Percentiles rank a stretch among this genome's conserved stretches.
Evolutionary conservation across 768 basidiomycete genomes (phyloP).

Genomic region (Mycena vitilis): DNA sequence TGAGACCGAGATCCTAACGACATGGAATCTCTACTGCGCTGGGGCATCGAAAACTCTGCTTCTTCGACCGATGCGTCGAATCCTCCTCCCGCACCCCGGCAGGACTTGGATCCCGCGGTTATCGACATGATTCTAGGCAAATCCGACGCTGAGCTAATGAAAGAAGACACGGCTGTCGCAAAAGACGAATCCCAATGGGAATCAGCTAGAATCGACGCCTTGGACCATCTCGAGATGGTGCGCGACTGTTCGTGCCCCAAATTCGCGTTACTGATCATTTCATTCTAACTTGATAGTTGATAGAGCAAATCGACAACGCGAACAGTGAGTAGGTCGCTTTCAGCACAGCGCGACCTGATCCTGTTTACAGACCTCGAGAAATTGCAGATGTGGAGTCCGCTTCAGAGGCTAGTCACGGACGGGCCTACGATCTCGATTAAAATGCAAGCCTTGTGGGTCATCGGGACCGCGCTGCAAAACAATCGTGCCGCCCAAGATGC

Average conservation of each 20-base stretch:
- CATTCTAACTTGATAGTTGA: slow-evolving; percentile 60
- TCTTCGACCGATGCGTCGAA: slow-evolving; percentile 46
- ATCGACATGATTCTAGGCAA: slow-evolving; percentile 89
- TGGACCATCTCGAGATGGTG: slow-evolving; percentile 93
- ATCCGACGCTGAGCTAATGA: slow-evolving; percentile 86
- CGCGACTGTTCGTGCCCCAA: slow-evolving; percentile 34
- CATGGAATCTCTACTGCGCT: slow-evolving; percentile 85
- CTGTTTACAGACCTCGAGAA: slow-evolving; percentile 72
- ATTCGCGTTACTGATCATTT: neutral
- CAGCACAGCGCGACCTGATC: neutral
- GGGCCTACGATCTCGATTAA: slow-evolving; percentile 70
- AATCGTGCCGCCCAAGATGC: slow-evolving; percentile 86
- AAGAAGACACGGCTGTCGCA: slow-evolving; percentile 77
- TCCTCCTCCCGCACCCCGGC: slow-evolving; percentile 49
- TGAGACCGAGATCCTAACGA: slow-evolving; percentile 8
- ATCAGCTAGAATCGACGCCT: slow-evolving; percentile 70
- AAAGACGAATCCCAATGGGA: slow-evolving; percentile 65
- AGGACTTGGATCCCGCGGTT: slow-evolving; percentile 82
- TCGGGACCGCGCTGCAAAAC: slow-evolving; percentile 91
- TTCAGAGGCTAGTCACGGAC: slow-evolving; percentile 72
- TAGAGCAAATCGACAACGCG: slow-evolving; percentile 93
- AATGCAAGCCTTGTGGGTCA: slow-evolving; percentile 82
- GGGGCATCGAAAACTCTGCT: slow-evolving; percentile 81
- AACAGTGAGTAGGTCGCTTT: slow-evolving; percentile 68
- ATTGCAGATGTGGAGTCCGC: slow-evolving; percentile 81